Base-by-base conservation (phyloP, 1,284 basidiomycete genomes). In the Serendipita sp. region DNA sequence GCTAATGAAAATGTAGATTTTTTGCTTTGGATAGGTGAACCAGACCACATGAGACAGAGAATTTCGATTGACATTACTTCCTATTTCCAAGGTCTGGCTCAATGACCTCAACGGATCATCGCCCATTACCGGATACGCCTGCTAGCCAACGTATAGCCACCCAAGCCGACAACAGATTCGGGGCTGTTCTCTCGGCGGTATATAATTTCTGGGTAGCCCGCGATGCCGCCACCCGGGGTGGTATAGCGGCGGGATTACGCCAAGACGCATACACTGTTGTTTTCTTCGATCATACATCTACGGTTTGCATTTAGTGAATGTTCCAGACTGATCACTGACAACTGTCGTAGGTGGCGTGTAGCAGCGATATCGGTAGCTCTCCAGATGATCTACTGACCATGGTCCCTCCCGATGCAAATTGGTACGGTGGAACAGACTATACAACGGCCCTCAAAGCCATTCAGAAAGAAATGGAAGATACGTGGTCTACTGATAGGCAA, bases 211-310 rank as follows among this genome's bases (percentile, higher is more conserved):
- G 82, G 82, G 69, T 72, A 8, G 77, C 82, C 3, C 76, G 82
- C 4, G 73, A 77, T 34, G 71, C 75, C 4, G 77, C 74, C 2
- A 65, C 75, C 30, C 17, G 53, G 4, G 15, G 26, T 10, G 30
- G 17, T 3, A 70, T 65, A 29, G 67, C 70, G 3, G 68, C 53
- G 43, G 70, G 65, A 8, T 62, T 66, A 3, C 75, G 80, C 13
- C 72, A 79, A 44, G 83, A 85, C 64, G 74, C 83, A 1, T 85
- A 84, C 66, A 81, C 78, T 17, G 74, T 84, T 49, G 66, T 84
- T 17, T 68, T 83, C 12, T 85, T 84, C 67, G 71, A 80, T 61
- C 62, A 72, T 15, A 17, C 2, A 0, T 65, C 73, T 2, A 58
- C 47, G 2, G 67, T 64, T 1, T 70, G 72, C 2, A 67, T 80